Evolutionary conservation across 1,139 yeast species (phyloP), one percentile per base, ranked within the genome.

Genomic region (Suhomyces taliae): DNA sequence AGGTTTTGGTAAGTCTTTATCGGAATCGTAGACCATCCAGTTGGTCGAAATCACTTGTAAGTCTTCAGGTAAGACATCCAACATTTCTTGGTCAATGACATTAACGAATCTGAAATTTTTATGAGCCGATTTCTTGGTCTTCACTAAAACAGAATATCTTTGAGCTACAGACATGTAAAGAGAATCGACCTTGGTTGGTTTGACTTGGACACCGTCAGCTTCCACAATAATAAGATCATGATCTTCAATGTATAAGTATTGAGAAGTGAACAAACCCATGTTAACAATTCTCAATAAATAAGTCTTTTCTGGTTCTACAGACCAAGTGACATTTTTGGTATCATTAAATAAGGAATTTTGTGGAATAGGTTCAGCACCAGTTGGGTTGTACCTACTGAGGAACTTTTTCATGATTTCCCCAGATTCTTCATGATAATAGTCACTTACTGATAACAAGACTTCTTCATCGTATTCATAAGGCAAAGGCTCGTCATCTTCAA

Each of bases 321-420:
- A 46, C 67, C 88, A 72, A 3, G 87, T 75, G 15, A 68, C 74
- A 56, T 83, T 82, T 46, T 78, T 75, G 10, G 87, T 74, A 52
- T 86, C 87, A 60, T 86, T 85, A 60, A 86, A 77, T 46, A 86
- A 68, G 35, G 81, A 58, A 58, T 81, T 83, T 52, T 82, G 82
- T 7, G 93, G 93, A 48, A 86, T 78, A 35, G 93, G 93, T 62
- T 87, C 95, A 36, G 88, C 90, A 46, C 95, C 95, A 1, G 91
- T 85, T 32, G 95, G 95, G 55, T 87, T 87, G 60, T 78, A 86
- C 53, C 85, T 66, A 43, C 76, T 76, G 60, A 84, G 65, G 64
- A 85, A 86, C 34, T 66, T 64, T 8, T 65, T 57, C 46, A 73
- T 65, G 39, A 85, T 69, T 2, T 66, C 73, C 14, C 69, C 68